phyloP scores from a whole-genome alignment of 2,329 filamentous ascomycete genomes.

The Talaromyces sp. region DNA sequence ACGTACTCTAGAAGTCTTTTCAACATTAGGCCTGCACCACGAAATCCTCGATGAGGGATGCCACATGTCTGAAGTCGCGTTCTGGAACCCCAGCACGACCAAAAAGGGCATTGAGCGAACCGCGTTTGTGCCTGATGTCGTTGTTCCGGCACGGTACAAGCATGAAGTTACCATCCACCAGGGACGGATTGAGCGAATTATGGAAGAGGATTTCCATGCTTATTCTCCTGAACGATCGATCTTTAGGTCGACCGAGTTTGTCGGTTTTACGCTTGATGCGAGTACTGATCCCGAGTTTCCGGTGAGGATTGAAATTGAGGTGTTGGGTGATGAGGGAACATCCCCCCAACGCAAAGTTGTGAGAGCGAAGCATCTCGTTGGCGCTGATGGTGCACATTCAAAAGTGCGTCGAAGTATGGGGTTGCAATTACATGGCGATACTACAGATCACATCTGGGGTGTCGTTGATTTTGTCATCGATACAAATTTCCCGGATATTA shows the following conservation, averaged over 20 bases:
- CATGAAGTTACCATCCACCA: conserved; percentile 71
- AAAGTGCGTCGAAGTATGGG: conserved; percentile 58
- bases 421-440: conserved; percentile 60
- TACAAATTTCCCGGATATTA: conserved; percentile 74
- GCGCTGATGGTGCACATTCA: conserved; percentile 68
- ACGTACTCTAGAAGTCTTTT: conserved; percentile 44
- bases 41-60: conserved; percentile 40
- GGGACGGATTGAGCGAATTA: conserved; percentile 67
- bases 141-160: conserved; percentile 67
- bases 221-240: conserved; percentile 67
- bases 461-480: conserved; percentile 71
- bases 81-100: conserved; percentile 63
- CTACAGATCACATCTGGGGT: conserved; percentile 69
- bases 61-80: conserved; percentile 57
- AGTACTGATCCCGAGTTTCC: conserved; percentile 41
- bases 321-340: conserved; percentile 19
- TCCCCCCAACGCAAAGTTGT: conserved; percentile 37
- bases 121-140: conserved; percentile 49
- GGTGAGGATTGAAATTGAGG: conserved; percentile 34
- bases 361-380: conserved; percentile 67
- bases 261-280: conserved; percentile 37
- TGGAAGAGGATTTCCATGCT: conserved; percentile 63
- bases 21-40: conserved; percentile 41
- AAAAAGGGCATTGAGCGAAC: conserved; percentile 60
- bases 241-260: conserved; percentile 59